Evolutionary conservation across 805 yeast genomes (phyloP), one percentile per base, ranked within the genome.

Genomic region (Kazachstania martiniae): DNA sequence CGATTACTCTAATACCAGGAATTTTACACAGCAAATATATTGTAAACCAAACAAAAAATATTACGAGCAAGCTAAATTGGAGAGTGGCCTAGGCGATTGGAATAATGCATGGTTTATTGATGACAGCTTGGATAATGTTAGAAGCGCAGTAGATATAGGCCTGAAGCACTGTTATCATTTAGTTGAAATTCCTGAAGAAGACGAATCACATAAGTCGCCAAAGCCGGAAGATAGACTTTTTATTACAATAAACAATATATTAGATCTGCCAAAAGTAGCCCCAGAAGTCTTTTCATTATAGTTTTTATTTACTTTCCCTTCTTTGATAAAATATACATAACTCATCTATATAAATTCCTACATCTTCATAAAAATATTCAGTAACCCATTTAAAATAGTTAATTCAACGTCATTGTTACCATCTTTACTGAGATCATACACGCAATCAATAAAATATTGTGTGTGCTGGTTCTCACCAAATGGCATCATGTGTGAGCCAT

Each of bases 21-120:
- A 62, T 32, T n/a, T n/a, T n/a, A 23, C 6, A 7, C 72, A 70
- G 32, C 75, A 77, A 8, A 65, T 91, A 34, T 59, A 77, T 23
- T 89, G 97, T 61, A 89, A 91, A 59, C 98, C 98, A 12, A 83
- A 82, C 74, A 61, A 65, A 12, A 63, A 61, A 36, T 73, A 75
- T 49, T 89, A 75, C 49, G 66, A 70, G 25, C 68, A 65, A 34
- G 79, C 79, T 13, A 65, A 84, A 58, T 40, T 49, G 8, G 71
- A 76, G 27, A 78, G 94, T 18, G 60, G 60, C 5, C 35, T 57
- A 29, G 46, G 45, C 8, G 59, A 62, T 34, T 58, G 67, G 36
- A 31, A 41, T 40, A 67, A 65, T 39, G 76, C 75, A 14, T 78
- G 74, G 53, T 91, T 83, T 49, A 74, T 89, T 5, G 98, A 89